Base-by-base conservation (phyloP, 805 yeast genomes). In the Zygotorulaspora florentina region DNA sequence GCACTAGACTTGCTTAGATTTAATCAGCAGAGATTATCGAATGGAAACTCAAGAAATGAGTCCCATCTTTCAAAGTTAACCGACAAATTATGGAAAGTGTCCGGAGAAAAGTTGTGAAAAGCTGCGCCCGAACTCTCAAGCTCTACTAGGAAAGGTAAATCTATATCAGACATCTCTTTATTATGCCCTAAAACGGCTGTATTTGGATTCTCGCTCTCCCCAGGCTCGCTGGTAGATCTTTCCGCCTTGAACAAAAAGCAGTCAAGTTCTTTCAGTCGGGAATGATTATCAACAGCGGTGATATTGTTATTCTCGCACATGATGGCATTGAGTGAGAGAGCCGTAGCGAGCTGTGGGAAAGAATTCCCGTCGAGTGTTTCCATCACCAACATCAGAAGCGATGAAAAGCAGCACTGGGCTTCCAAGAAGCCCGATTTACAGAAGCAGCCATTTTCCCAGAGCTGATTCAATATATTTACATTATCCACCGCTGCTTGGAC, bases 381-480 rank as follows among this genome's bases (percentile, higher is more conserved):
- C 58, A 63, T 62, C 17, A 55, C 56, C 4, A 64, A 52, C 16
- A 69, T 62, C 39, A 68, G 46, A 8, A 67, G 47, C 0, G 73
- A 57, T 18, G 68, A 60, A 46, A 68, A 68, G 38, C 69, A 55
- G 47, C 65, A 67, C 46, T 70, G 66, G 3, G 67, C 66, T 52
- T 69, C 71, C 70, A 70, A 65, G 49, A 67, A 68, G 28, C 70
- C 73, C 55, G 61, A 67, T 13, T 67, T 63, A 5, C 65, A 64
- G 37, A 68, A 57, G 48, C 61, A 43, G 3, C 63, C 64, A 45
- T 55, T 47, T 16, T 52, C 54, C 31, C 57, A 57, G 34, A 69
- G 51, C 27, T 57, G 59, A n/a, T 51, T 47, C 2, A 68, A 45
- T 26, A 66, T 51, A 23, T 56, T 57, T 39, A 69, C 58, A 23